Base-by-base conservation (phyloP, 2,329 filamentous ascomycete genomes). In the Fusarium sp. region DNA sequence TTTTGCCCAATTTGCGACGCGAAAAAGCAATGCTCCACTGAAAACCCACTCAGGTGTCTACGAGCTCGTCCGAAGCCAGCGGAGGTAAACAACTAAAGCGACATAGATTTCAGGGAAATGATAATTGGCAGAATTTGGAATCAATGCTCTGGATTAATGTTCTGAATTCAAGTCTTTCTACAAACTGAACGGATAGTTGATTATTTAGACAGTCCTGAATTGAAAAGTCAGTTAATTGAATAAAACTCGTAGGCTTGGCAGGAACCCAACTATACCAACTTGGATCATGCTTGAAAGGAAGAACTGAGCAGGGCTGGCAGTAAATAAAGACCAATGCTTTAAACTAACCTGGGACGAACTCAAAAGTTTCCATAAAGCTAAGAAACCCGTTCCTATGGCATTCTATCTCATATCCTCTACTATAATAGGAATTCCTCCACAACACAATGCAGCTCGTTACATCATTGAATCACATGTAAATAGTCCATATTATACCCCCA, bases 1-100 rank as follows among this genome's bases (percentile, higher is more conserved):
- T 56, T 68, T 62, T 68, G 46, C 67, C 61, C 54, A 67, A 54
- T 37, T 54, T 48, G 50, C 67, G 61, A 48, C 41, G 52, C 51
- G 51, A 56, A 64, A 33, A 33, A 44, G 48, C 27, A 57, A 43
- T 11, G 55, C 17, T 45, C 47, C 46, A 53, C 58, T 52, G 30
- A 9, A 43, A 37, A 37, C 35, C 35, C 35, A 37, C 35, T 19
- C 49, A 30, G 43, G 49, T 23, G 41, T 45, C 19, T 49, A 46
- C 32, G 49, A 64, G 41, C 60, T 64, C 19, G 51, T 35, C 43
- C 27, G 43, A 49, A 57, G 49, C 22, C 22, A 22, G 37, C 11
- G 44, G 11, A 6, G 22, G 41, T 19, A 25, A 49, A 22, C 56
- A 59, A 64, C 46, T 50, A 44, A 33, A 57, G 14, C 30, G 23